These are phyloP conservation scores for Phytophthora pini DNA, from an alignment of 352 stramenopile species.

Conservation along the genomic window DNA sequence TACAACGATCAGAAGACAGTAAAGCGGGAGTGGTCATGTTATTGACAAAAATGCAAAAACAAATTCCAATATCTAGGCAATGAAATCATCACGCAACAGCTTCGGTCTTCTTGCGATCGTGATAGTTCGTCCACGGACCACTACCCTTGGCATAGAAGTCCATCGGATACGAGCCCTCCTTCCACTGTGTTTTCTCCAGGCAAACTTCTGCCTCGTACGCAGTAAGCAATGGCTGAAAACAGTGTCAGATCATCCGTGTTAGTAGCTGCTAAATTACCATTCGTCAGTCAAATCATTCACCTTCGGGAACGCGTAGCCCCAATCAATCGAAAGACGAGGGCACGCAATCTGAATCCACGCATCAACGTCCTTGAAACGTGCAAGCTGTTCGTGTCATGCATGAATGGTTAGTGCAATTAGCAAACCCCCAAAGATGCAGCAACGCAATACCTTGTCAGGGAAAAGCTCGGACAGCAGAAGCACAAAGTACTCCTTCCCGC, in stretches of 20 bases:
- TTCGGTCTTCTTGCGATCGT: constrained; percentile 59
- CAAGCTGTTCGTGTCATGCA: constrained; percentile 62
- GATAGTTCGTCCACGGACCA: constrained; percentile 98
- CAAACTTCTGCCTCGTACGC: constrained; percentile 98
- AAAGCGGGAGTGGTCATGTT: constrained; percentile 18
- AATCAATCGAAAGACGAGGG: constrained; percentile 98
- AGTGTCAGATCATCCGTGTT: background rate
- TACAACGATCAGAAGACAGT: constrained; percentile 28
- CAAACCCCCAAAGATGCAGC: background rate
- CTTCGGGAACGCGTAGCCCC: constrained; percentile 97
- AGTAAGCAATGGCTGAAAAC: constrained; percentile 91
- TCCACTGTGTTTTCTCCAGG: constrained; percentile 90
- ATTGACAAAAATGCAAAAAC: constrained; percentile 37
- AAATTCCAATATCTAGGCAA: constrained; percentile 14
- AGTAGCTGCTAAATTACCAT: background rate
- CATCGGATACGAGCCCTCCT: constrained; percentile 96
- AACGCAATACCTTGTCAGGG: constrained; percentile 78
- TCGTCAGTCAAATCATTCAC: constrained; percentile 27
- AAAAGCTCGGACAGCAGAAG: constrained; percentile 98
- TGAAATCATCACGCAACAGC: constrained; percentile 12
- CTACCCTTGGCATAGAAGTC: constrained; percentile 98
- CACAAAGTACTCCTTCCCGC: constrained; percentile 94
- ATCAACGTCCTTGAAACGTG: constrained; percentile 89
- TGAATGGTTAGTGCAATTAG: constrained; percentile 1
- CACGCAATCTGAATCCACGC: constrained; percentile 99